Conservation (phyloP, 2,329 filamentous ascomycete species). For the Paradendryphiella salina region DNA sequence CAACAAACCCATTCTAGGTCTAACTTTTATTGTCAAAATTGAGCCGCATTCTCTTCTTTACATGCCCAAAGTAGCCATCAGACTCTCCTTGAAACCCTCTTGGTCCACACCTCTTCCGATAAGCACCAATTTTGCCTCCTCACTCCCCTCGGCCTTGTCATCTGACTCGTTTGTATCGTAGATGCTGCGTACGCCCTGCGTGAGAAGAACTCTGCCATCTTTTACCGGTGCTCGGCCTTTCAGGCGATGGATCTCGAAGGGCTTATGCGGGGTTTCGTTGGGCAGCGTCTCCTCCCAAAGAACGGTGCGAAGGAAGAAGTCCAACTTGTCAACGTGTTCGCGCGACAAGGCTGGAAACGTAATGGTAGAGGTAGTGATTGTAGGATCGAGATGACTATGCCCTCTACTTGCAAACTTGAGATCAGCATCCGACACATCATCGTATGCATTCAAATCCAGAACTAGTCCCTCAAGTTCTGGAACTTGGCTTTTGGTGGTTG, state of each 20-base stretch:
- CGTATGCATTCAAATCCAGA: conserved; percentile 90
- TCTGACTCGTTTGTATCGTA: conserved; percentile 79
- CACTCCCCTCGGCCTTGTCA: background rate
- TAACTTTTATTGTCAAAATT: no score
- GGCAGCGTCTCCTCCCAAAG: conserved; percentile 78
- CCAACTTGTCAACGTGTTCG: conserved; percentile 65
- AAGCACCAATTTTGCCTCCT: conserved; percentile 38
- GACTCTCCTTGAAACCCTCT: conserved; percentile 15
- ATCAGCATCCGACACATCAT: conserved; percentile 67
- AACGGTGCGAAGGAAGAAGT: conserved; percentile 79
- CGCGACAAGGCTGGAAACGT: conserved; percentile 63
- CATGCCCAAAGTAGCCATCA: conserved; percentile 10
- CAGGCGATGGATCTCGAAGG: conserved; percentile 81
- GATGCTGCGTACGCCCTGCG: conserved; percentile 90
- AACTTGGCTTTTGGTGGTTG: conserved; percentile 78
- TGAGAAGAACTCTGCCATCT: conserved; percentile 69
- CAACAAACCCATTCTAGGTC: no score
- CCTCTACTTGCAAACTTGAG: conserved; percentile 74
- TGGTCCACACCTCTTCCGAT: conserved; percentile 40
- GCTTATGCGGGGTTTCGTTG: conserved; percentile 13
- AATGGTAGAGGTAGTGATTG: conserved; percentile 81
- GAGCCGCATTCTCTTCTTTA: background rate
- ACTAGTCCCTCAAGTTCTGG: conserved; percentile 83
- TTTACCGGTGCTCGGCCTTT: conserved; percentile 76
- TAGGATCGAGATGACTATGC: conserved; percentile 87